These are phyloP conservation scores for Arthrobotrys pseudoclavata DNA, from an alignment of 2,329 filamentous ascomycete genomes.

Conservation along the genomic window DNA sequence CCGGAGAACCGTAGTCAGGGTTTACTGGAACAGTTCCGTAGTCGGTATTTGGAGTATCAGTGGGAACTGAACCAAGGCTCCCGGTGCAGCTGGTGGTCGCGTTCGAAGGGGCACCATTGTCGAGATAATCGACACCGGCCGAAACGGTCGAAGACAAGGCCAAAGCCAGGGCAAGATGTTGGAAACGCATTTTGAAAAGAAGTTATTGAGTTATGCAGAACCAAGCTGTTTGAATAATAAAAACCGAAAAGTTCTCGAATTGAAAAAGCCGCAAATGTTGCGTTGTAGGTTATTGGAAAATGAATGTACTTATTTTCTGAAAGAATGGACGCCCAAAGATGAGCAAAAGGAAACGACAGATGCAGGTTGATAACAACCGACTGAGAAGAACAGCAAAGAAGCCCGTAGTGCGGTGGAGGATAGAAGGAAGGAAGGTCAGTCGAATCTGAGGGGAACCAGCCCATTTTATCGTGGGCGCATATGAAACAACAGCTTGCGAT, in stretches of 20 bases:
- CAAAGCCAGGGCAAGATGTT: constrained; percentile 59
- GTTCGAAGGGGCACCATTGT: constrained; percentile 20
- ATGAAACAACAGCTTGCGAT: constrained; percentile 39
- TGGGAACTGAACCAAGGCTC: constrained; percentile 19
- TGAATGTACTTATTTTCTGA: constrained; percentile 42
- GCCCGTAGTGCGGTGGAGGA: constrained; percentile 48
- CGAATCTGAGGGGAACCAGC: constrained; percentile 28
- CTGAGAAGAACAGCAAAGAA: constrained; percentile 40
- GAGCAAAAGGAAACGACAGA: constrained; percentile 41
- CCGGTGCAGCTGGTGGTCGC: constrained; percentile 12
- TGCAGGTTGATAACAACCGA: constrained; percentile 27
- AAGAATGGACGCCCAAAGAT: constrained; percentile 57
- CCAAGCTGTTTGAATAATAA: constrained; percentile 48
- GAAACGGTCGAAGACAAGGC: constrained; percentile 52
- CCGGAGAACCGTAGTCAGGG: too few relatives aligned
- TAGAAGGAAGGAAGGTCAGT: constrained; percentile 36
- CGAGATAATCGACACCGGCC: constrained; percentile 38
- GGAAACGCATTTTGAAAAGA: constrained; percentile 59
- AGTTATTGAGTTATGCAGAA: constrained; percentile 48
- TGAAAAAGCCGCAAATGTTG: constrained; percentile 36
- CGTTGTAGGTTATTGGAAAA: constrained; percentile 56
- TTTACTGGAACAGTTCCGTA: constrained; percentile 32
- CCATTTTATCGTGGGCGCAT: constrained; percentile 58
- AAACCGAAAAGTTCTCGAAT: constrained; percentile 28
- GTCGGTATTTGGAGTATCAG: constrained; percentile 13